Base-by-base conservation (phyloP, 2,329 filamentous ascomycete species). In the Aspergillus luchuensis region DNA sequence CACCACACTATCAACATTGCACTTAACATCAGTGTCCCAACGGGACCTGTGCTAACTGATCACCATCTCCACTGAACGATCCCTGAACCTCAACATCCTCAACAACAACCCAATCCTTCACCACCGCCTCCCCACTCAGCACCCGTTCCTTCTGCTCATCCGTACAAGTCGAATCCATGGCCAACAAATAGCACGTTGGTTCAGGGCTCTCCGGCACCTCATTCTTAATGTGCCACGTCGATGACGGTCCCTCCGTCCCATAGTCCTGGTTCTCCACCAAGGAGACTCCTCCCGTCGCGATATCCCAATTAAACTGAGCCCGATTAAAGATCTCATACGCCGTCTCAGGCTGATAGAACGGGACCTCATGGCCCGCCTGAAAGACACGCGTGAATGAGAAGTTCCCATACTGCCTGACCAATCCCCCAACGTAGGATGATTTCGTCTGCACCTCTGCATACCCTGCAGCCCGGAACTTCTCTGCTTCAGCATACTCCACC, bases 291-390 rank as follows among this genome's bases (percentile, higher is more conserved):
- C 86, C 85, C 3, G 84, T 87, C 0, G 83, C 81, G 51, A 88
- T 76, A 60, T 86, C 85, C 10, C 73, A 76, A 51, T 81, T 80
- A 54, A 80, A 75, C 52, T 85, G 76, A 0, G 79, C 78, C 5
- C 85, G 82, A 19, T 79, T 75, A 70, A 87, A 86, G 50, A 87
- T 81, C 61, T 82, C 74, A 54, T 81, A 84, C 2, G 81, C 78
- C 0, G 82, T 83, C 64, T 85, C 77, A 0, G 84, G 84, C 66
- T 86, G 82, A 65, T 85, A 86, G 0, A 80, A 78, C 13, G 81
- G 81, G 1, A 84, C 79, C 61, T 79, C 73, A 61, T 83, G 81
- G 5, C 81, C 81, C 1, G 80, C 79, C 48, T 82, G 67, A 60
- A 78, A 82, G 49, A 83, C 78, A 5, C 80, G 77, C 1, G 76